Percentiles rank a stretch among this genome's conserved stretches.
phyloP scores from a whole-genome alignment of 202 grass and related monocot genomes.

The Saccharum hybrid region DNA sequence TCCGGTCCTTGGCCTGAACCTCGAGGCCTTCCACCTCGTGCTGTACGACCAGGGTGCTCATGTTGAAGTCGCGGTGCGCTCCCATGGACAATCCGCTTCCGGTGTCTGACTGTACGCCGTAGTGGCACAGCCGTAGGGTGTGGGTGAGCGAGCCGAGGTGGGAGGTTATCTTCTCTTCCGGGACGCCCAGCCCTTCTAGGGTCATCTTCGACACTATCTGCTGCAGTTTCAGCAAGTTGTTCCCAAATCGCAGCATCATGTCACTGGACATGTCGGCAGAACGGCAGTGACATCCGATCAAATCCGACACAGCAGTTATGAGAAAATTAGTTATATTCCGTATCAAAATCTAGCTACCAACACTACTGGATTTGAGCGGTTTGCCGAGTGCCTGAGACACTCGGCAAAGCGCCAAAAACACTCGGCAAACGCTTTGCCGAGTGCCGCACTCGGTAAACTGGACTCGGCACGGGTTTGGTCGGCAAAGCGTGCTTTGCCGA shows the following conservation, averaged over 20 bases:
- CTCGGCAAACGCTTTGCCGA: no score
- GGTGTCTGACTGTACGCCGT: conserved; percentile 27
- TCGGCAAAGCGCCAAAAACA: no score
- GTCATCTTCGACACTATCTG: conserved; percentile 52
- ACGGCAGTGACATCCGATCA: no score
- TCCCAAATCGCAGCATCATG: conserved; percentile 21
- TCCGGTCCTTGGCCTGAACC: conserved; percentile 43
- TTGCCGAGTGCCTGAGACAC: no score
- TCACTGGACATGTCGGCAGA: conserved; percentile 20
- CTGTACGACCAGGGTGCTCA: conserved; percentile 51
- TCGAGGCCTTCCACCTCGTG: conserved; percentile 62
- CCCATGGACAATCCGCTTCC: conserved; percentile 37
- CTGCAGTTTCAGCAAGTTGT: conserved; percentile 45
- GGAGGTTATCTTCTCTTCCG: conserved; percentile 9
- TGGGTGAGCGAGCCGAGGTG: conserved; percentile 36
- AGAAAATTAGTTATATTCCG: no score
- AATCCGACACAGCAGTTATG: no score
- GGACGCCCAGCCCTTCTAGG: conserved; percentile 54
- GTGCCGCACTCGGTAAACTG: no score
- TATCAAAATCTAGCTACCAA: no score
- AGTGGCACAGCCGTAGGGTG: conserved; percentile 35
- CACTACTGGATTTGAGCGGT: no score
- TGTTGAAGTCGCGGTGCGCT: conserved; percentile 39
- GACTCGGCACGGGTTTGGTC: no score
- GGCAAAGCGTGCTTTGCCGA: no score